Evolutionary conservation across 257 asterid genomes (phyloP).

Genomic region (Euphrasia confusa): DNA sequence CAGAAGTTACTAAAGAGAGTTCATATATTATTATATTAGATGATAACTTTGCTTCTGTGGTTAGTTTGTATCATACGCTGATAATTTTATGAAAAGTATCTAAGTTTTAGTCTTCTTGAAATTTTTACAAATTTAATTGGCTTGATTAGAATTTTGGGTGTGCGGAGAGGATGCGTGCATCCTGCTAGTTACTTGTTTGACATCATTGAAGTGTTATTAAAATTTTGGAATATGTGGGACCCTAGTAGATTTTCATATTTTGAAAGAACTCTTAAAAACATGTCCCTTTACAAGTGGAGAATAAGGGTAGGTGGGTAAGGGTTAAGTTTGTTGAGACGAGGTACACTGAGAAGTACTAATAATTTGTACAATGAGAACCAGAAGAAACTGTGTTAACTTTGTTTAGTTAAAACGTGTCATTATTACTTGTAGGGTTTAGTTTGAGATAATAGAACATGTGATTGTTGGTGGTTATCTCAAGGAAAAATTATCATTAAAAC

Average conservation of each 20-base stretch:
- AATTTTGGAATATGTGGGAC: background rate
- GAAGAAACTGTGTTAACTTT: conserved; percentile 25
- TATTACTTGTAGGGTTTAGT: too few species aligned
- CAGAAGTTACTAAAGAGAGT: conserved; percentile 98
- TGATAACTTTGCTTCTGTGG: conserved; percentile 94
- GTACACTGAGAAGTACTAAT: background rate
- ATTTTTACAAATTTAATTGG: background rate
- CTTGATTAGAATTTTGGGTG: background rate
- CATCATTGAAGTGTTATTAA: conserved; percentile 3
- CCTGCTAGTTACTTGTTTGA: background rate
- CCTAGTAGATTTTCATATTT: background rate
- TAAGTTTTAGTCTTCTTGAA: conserved; percentile 14
- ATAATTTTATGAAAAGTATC: conserved; percentile 1
- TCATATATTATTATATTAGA: conserved; percentile 92
- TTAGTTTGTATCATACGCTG: conserved; percentile 25
- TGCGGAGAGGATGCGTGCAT: background rate
- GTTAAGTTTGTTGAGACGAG: background rate
- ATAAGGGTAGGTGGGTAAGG: too few species aligned
- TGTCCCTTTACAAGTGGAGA: too few species aligned
- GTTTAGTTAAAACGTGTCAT: too few species aligned
- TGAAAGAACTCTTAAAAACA: background rate
- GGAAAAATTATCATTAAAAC: conserved; percentile 4
- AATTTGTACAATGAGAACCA: too few species aligned
- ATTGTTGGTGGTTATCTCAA: too few species aligned
- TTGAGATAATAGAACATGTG: too few species aligned